These are phyloP conservation scores for Mesotaenium endlicherianum DNA, from an alignment of 139 green algal genomes.

Conservation along the genomic window DNA sequence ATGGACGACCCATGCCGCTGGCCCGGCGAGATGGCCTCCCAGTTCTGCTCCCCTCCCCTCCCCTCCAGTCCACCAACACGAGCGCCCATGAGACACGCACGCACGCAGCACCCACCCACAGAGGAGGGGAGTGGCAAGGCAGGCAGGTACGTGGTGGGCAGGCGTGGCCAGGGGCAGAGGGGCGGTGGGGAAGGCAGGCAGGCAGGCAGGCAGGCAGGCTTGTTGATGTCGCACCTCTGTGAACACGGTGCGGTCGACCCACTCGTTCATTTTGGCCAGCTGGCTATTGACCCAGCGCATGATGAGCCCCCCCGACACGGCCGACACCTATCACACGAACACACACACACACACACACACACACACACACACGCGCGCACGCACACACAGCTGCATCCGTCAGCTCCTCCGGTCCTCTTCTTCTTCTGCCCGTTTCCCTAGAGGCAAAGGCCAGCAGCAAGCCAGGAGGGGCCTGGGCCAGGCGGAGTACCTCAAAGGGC, in stretches of 20 bases:
- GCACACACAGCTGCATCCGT: no score
- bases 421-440: no score
- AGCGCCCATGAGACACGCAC: no score
- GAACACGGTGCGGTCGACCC: not conserved
- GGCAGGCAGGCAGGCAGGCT: no score
- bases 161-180: not conserved
- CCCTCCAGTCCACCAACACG: no score
- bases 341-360: not conserved
- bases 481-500: no score
- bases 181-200: not conserved
- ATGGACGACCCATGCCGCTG: conserved; percentile 15
- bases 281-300: conserved; percentile 23
- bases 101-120: not conserved
- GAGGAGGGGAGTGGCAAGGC: no score
- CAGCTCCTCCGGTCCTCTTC: no score
- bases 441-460: no score
- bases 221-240: conserved; percentile 22
- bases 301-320: not conserved
- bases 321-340: not conserved
- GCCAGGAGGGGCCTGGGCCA: no score
- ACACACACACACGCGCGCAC: not conserved
- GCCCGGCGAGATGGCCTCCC: conserved; percentile 1
- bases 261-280: not conserved
- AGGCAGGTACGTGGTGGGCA: no score
- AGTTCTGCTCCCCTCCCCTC: conserved; percentile 16